Percentiles rank a stretch among this genome's conserved stretches.
Conservation (phyloP, 345 rosid genomes). For the Brassica juncea region DNA sequence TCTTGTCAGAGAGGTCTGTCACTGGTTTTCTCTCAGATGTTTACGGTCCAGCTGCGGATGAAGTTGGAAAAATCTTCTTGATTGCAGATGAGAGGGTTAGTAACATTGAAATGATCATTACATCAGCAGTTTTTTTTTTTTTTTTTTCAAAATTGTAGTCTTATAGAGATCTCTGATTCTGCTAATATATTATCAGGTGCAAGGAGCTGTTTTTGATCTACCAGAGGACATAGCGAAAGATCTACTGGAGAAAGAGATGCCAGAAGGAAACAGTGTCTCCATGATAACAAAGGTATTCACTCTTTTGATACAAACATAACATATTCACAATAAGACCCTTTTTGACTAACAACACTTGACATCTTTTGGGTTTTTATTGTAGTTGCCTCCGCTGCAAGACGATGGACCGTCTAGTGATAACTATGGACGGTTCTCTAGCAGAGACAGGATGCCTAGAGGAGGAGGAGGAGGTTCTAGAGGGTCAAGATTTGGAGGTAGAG, state of each 20-base stretch:
- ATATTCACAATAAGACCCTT: neutral
- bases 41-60: slow-evolving; percentile 82
- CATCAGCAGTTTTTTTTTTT: neutral
- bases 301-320: neutral
- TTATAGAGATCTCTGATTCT: slow-evolving; percentile 14
- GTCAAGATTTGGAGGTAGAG: slow-evolving; percentile 46
- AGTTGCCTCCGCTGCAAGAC: slow-evolving; percentile 94
- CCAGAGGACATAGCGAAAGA: slow-evolving; percentile 91
- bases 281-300: slow-evolving; percentile 71
- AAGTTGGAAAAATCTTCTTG: slow-evolving; percentile 80
- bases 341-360: neutral
- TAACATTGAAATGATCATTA: slow-evolving; percentile 3
- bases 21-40: slow-evolving; percentile 93
- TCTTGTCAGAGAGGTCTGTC: slow-evolving; percentile 80
- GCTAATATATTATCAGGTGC: slow-evolving; percentile 56
- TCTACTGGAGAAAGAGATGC: slow-evolving; percentile 65
- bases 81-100: slow-evolving; percentile 90
- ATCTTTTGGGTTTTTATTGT: slow-evolving; percentile 19
- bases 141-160: neutral
- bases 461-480: slow-evolving; percentile 60
- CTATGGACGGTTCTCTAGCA: slow-evolving; percentile 77
- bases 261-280: slow-evolving; percentile 73
- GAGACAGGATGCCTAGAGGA: slow-evolving; percentile 69
- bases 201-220: slow-evolving; percentile 95
- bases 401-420: slow-evolving; percentile 80